A percentile compares a stretch with the other conserved stretches of the same genome.
Conservation (phyloP, 148 eudicot genomes). For the Pharnaceum exiguum region DNA sequence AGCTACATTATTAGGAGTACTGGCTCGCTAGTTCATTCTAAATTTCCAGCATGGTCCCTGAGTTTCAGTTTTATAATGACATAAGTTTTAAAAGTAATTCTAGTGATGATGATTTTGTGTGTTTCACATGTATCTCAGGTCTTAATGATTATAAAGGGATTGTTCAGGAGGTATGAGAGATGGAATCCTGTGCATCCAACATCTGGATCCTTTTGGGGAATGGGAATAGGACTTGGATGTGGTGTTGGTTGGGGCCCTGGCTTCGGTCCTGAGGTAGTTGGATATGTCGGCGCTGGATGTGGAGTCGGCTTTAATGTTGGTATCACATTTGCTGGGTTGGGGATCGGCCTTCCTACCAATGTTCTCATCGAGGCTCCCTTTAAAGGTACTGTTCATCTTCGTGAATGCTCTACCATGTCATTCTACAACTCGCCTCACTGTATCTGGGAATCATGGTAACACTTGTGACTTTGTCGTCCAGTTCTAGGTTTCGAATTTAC, state of each 20-base stretch:
- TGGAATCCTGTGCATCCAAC: conserved; percentile 99
- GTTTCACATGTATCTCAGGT: conserved; percentile 40
- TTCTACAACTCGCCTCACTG: not conserved
- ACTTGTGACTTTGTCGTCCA: too few relatives aligned
- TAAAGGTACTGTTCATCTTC: conserved; percentile 37
- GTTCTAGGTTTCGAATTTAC: too few relatives aligned
- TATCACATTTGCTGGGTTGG: conserved; percentile 79
- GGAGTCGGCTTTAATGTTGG: conserved; percentile 92
- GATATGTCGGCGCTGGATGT: conserved; percentile 98
- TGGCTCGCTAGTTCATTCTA: too few relatives aligned
- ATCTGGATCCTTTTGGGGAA: conserved; percentile 93
- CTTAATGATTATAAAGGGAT: conserved; percentile 75
- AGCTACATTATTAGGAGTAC: too few relatives aligned
- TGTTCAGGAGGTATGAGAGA: conserved; percentile 72
- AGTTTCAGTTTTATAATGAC: too few relatives aligned
- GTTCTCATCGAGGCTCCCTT: conserved; percentile 51
- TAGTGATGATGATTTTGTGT: not conserved
- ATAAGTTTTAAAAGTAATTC: not conserved
- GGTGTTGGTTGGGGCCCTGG: conserved; percentile 99
- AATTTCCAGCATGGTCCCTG: too few relatives aligned
- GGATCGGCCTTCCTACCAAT: conserved; percentile 91
- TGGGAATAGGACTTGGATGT: conserved; percentile 92
- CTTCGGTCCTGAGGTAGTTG: conserved; percentile 94
- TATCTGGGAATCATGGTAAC: not conserved
- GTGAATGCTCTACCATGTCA: not conserved